Evolutionary conservation across 2,329 filamentous ascomycete species (phyloP).

Genomic region (Fusarium humuli): DNA sequence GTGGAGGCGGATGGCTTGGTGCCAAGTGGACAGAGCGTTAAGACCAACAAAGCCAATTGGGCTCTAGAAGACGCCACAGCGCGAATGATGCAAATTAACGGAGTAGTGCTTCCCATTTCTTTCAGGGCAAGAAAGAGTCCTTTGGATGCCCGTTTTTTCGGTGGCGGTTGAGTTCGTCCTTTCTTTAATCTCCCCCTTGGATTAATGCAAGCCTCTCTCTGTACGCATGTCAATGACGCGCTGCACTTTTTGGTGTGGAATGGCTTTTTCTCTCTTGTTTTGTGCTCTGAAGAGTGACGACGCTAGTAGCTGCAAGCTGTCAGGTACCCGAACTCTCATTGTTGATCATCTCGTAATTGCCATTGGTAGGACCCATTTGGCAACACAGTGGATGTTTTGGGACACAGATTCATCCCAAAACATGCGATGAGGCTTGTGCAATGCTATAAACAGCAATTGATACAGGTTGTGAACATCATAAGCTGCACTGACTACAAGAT

Average conservation of each 20-base stretch:
- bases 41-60: not conserved
- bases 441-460: not conserved
- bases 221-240: slow-evolving; percentile 19
- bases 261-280: not conserved
- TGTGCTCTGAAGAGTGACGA: not conserved
- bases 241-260: slow-evolving; percentile 1
- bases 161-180: slow-evolving; percentile 33
- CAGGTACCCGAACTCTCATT: slow-evolving; percentile 30
- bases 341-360: slow-evolving; percentile 1
- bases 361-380: not conserved
- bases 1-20: slow-evolving; percentile 7
- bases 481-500: not conserved
- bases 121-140: slow-evolving; percentile 5
- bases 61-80: slow-evolving; percentile 32
- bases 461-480: not conserved
- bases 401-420: not conserved
- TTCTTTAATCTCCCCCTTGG: slow-evolving; percentile 35
- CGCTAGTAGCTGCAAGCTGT: slow-evolving; percentile 31
- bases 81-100: slow-evolving; percentile 23
- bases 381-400: not conserved
- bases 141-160: slow-evolving; percentile 29
- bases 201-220: slow-evolving; percentile 12
- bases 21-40: slow-evolving; percentile 13
- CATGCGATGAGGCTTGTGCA: not conserved
- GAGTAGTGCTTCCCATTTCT: slow-evolving; percentile 7